Evolutionary conservation across 176 grass and related monocot genomes (phyloP), one percentile per base, ranked within the genome.

Genomic region (barley (Hordeum vulgare)): DNA sequence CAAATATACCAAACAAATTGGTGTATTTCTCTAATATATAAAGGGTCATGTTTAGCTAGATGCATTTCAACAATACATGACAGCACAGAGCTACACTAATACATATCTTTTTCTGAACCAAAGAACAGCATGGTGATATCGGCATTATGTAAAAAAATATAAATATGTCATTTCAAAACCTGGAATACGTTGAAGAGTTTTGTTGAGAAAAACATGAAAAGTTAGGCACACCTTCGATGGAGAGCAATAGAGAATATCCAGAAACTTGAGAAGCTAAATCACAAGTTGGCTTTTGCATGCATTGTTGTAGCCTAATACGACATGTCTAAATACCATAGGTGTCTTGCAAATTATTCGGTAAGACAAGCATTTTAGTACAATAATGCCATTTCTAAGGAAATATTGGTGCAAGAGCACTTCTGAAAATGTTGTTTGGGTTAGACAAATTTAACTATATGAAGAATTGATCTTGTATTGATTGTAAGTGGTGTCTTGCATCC

Each of bases 1-100:
- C 59, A 65, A 75, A 84, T 75, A 66, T 56, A 47, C 21, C n/a
- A 76, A 76, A 76, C 28, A 21, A 76, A 39, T 54, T 84, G 53
- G 25, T 49, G 25, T 51, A 1, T 44, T 35, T 77, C 6, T 86
- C 36, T 26, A 36, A 18, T 13, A 68, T 11, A 69, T 8, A 57
- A 27, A 6, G n/a, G 10, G 20, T 34, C 51, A 27, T 4, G 4
- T 39, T 39, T 70, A 20, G 8, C 5, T 71, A 57, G 29, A 71
- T 18, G 9, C 54, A 73, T 61, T 80, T 73, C 26, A 31, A 11
- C 2, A 6, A 23, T 44, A 69, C 21, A 76, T 76, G 8, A 82
- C 49, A 69, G 27, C 39, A 71, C 27, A 77, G 29, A 37, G 23
- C 59, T 67, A 61, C 25, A 71, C 7, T 6, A 42, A 37, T 42